Percentiles rank a stretch among this genome's conserved stretches.
These are phyloP conservation scores for Penstemon barbatus DNA, from an alignment of 257 asterid genomes.

Conservation along the genomic window DNA sequence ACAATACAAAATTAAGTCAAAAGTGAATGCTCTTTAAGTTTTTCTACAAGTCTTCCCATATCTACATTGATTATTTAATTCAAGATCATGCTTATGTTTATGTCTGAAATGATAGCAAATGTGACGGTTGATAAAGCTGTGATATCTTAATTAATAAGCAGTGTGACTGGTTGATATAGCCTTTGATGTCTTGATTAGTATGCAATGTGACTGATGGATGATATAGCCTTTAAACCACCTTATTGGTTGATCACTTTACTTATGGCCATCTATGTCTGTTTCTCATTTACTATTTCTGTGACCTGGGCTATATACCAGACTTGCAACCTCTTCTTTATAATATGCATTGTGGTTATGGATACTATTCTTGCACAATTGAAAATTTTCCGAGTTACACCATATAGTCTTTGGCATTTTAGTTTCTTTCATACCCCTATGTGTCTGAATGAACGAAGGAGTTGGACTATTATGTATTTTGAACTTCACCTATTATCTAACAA, in stretches of 20 bases:
- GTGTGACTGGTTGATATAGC: background rate
- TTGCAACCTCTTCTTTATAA: background rate
- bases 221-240: background rate
- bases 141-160: background rate
- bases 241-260: background rate
- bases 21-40: background rate
- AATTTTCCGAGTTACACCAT: background rate
- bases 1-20: background rate
- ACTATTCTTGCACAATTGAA: background rate
- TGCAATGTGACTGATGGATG: conserved; percentile 10
- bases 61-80: background rate
- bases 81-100: background rate
- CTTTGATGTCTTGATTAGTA: background rate
- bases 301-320: background rate
- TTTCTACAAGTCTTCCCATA: background rate
- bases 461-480: background rate
- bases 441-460: conserved; percentile 5
- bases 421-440: conserved; percentile 3
- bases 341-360: background rate
- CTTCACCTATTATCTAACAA: conserved; percentile 13
- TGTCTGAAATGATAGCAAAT: background rate
- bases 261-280: background rate
- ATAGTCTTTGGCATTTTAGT: conserved; percentile 4
- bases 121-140: conserved; percentile 6
- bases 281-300: background rate